Conservation (phyloP, 306 rosid genomes). For the Prunus armeniaca region DNA sequence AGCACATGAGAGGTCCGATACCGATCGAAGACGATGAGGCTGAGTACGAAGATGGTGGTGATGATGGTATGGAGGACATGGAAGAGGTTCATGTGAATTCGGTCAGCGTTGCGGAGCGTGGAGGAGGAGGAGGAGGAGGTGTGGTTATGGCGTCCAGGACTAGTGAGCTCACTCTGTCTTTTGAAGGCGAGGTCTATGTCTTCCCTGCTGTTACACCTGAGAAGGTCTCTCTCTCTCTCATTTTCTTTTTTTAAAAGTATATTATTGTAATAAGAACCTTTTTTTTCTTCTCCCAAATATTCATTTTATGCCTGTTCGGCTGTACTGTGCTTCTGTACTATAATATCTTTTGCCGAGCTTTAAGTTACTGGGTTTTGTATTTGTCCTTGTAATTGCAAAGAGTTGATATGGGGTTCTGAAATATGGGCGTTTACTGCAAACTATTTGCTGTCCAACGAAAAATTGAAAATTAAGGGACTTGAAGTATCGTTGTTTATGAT, state of each 20-base stretch:
- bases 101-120: slow-evolving; percentile 44
- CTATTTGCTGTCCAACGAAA: background rate
- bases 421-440: background rate
- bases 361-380: background rate
- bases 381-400: background rate
- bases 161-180: slow-evolving; percentile 94
- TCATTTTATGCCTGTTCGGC: background rate
- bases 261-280: background rate
- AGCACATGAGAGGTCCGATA: slow-evolving; percentile 29
- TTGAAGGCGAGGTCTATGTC: slow-evolving; percentile 94
- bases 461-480: background rate
- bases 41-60: slow-evolving; percentile 48
- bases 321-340: background rate
- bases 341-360: background rate
- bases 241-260: background rate
- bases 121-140: slow-evolving; percentile 23
- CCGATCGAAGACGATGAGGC: slow-evolving; percentile 46
- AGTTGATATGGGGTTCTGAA: background rate
- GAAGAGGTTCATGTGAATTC: slow-evolving; percentile 48
- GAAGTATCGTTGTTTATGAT: background rate
- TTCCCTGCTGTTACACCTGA: slow-evolving; percentile 86
- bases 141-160: slow-evolving; percentile 56
- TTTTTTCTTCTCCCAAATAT: background rate
- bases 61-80: slow-evolving; percentile 61
- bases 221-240: slow-evolving; percentile 45